Base-by-base conservation (phyloP, 2,329 filamentous ascomycete genomes). In the Ascochyta lentis region DNA sequence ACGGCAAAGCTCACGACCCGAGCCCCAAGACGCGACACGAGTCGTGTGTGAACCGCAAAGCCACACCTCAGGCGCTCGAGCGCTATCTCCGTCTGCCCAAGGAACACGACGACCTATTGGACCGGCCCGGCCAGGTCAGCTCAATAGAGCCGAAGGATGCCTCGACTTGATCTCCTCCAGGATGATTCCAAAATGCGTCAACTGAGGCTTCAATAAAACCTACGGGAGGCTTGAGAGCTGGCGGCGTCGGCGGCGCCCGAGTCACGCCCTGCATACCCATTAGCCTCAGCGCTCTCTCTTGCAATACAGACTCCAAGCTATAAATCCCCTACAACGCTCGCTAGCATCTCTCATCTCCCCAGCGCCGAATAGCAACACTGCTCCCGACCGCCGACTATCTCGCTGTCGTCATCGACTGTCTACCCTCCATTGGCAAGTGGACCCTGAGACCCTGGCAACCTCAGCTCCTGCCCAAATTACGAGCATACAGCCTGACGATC, bases 81-180 rank as follows among this genome's bases (percentile, higher is more conserved):
- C 39, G 50, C 43, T 44, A 53, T 49, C 50, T 59, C 58, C 62
- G 55, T 54, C 48, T 44, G 34, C 56, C 56, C 49, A 47, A 35
- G 43, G 43, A 46, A n/a, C 45, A 43, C 48, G 42, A 16, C 27
- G 39, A 47, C 26, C 35, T 45, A 70, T 71, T 72, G 66, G 69
- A 61, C 49, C 61, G 60, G 56, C 57, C 63, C 58, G 60, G 58
- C 38, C 38, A 64, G 47, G 58, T 64, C 63, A 59, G 60, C 46
- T 42, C 51, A 47, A 48, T 44, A 24, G 58, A 65, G 66, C 64
- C 69, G 58, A 66, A 58, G 45, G 48, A 61, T 66, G 67, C 62
- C 64, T 70, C 64, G 69, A 69, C 56, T 63, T 61, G 68, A 73
- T 74, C 64, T 54, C 47, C 66, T 54, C 59, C 66, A 66, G 69